These are phyloP conservation scores for Solanum microdontum DNA, from an alignment of 257 asterid species.

Conservation along the genomic window DNA sequence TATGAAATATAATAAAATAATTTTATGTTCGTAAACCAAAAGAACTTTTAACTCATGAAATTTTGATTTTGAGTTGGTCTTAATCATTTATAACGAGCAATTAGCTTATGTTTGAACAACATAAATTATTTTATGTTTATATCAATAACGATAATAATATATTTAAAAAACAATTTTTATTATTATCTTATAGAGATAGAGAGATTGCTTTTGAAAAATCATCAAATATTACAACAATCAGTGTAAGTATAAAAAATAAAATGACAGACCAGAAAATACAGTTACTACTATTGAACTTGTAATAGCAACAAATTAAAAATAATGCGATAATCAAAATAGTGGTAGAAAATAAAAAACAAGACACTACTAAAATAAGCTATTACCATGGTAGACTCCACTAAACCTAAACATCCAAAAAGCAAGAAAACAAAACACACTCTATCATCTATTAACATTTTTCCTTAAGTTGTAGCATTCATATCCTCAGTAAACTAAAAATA, in stretches of 20 bases:
- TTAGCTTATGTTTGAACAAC: not conserved
- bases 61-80: not conserved
- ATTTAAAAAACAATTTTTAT: too few relatives aligned
- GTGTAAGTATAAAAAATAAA: too few relatives aligned
- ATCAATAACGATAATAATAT: too few relatives aligned
- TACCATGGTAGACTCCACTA: not conserved
- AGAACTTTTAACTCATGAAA: not conserved
- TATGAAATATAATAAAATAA: not conserved
- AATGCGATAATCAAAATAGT: too few relatives aligned
- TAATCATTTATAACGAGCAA: not conserved
- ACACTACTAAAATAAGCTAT: not conserved
- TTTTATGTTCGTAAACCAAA: not conserved
- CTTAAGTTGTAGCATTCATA: not conserved
- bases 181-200: too few relatives aligned
- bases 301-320: too few relatives aligned
- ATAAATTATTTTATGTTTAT: too few relatives aligned
- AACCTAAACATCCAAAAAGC: not conserved
- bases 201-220: too few relatives aligned
- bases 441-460: too few relatives aligned
- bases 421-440: not conserved
- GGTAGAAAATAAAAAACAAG: not conserved
- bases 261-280: too few relatives aligned
- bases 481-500: not conserved
- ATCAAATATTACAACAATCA: too few relatives aligned
- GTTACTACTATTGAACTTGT: too few relatives aligned